Percentiles rank a stretch among this genome's conserved stretches.
phyloP scores from a whole-genome alignment of 345 rosid species.

The Gossypium mustelinum region DNA sequence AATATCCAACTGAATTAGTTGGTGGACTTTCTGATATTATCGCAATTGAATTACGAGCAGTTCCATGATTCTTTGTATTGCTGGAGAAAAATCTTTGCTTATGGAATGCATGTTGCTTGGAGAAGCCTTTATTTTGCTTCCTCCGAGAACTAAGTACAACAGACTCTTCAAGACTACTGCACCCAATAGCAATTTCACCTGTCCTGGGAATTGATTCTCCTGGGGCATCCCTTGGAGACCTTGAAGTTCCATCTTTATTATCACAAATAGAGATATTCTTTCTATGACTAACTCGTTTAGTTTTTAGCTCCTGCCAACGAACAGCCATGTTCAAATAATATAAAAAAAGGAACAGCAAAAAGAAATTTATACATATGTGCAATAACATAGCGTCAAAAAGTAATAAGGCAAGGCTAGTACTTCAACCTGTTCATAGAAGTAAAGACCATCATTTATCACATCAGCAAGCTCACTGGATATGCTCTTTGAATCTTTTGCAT shows the following conservation, averaged over 20 bases:
- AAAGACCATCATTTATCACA: slow-evolving; percentile 81
- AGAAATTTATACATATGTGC: background rate
- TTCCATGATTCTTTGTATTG: slow-evolving; percentile 70
- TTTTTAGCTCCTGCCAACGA: slow-evolving; percentile 62
- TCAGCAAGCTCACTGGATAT: slow-evolving; percentile 78
- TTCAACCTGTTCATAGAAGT: slow-evolving; percentile 85
- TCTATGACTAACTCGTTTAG: slow-evolving; percentile 43
- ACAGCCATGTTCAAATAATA: slow-evolving; percentile 8
- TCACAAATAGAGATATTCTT: slow-evolving; percentile 48
- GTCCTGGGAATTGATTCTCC: slow-evolving; percentile 41
- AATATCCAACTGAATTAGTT: slow-evolving; percentile 84
- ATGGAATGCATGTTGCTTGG: slow-evolving; percentile 58
- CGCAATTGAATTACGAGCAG: slow-evolving; percentile 46
- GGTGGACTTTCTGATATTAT: slow-evolving; percentile 90
- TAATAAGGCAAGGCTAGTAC: background rate
- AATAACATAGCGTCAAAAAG: background rate
- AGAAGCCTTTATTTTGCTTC: slow-evolving; percentile 58
- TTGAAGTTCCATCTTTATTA: slow-evolving; percentile 44
- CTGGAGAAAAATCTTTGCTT: slow-evolving; percentile 78
- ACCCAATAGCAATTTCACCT: slow-evolving; percentile 40
- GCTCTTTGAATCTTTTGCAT: slow-evolving; percentile 41
- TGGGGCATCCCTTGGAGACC: slow-evolving; percentile 24
- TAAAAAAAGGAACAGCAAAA: background rate
- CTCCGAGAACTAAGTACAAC: slow-evolving; percentile 40
- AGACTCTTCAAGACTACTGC: slow-evolving; percentile 53